phyloP scores from a whole-genome alignment of 1,139 yeast species.

The Yarrowia galli region DNA sequence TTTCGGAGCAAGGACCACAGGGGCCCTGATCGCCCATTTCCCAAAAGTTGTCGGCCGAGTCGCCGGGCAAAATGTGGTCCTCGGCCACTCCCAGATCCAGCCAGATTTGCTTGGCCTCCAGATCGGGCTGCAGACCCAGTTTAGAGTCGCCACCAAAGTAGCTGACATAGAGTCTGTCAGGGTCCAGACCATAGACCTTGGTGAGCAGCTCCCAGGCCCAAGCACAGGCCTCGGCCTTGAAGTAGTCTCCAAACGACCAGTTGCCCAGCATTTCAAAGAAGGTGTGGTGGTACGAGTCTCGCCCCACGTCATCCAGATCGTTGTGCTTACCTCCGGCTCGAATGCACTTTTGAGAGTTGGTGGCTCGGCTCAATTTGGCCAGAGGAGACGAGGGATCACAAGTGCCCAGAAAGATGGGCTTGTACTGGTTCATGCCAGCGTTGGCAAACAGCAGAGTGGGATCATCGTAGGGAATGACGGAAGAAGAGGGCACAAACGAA shows the following conservation, averaged over 20 bases:
- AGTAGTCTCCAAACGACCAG: constrained; percentile 99
- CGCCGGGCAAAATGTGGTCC: constrained; percentile 91
- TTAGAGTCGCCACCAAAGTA: constrained; percentile 92
- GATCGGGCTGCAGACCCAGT: constrained; percentile 88
- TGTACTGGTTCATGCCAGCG: constrained; percentile 99
- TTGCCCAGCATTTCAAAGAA: constrained; percentile 99
- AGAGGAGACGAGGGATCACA: constrained; percentile 94
- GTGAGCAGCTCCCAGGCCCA: constrained; percentile 94
- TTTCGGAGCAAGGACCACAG: constrained; percentile 98
- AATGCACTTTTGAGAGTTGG: constrained; percentile 95
- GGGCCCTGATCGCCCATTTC: constrained; percentile 99
- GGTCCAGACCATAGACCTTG: constrained; percentile 75
- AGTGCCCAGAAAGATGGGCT: constrained; percentile 95
- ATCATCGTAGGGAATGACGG: constrained; percentile 97
- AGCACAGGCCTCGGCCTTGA: constrained; percentile 88
- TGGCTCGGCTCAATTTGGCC: constrained; percentile 83
- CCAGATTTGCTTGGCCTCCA: constrained; percentile 93
- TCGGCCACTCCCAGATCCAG: constrained; percentile 84
- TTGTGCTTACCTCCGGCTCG: constrained; percentile 99
- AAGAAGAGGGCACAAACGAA: constrained; percentile 86
- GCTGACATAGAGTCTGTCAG: constrained; percentile 86
- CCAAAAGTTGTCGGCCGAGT: constrained; percentile 94
- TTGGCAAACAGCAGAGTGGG: constrained; percentile 95
- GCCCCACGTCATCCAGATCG: constrained; percentile 97
- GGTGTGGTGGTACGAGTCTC: constrained; percentile 97